Evolutionary conservation across 2,329 filamentous ascomycete genomes (phyloP).

Genomic region (Hymenoscyphus occultus): DNA sequence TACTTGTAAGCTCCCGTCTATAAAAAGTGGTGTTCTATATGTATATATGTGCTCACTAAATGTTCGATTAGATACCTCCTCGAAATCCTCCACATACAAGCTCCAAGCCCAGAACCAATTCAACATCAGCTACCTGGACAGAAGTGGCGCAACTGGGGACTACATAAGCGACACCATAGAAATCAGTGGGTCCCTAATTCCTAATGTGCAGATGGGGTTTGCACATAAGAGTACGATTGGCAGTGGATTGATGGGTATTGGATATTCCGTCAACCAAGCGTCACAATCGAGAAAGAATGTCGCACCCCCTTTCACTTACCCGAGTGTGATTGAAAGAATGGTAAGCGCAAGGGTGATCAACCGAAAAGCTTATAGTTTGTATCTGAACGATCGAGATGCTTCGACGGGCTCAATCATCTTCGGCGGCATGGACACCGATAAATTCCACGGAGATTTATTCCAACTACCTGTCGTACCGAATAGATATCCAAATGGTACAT

Average conservation of each 20-base stretch:
- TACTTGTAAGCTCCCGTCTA: conserved; percentile 40
- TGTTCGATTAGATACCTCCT: conserved; percentile 44
- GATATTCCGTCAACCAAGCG: conserved; percentile 48
- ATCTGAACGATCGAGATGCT: conserved; percentile 33
- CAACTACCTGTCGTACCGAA: conserved; percentile 22
- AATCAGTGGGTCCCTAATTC: conserved; percentile 47
- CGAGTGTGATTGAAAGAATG: conserved; percentile 35
- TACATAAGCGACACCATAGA: conserved; percentile 54
- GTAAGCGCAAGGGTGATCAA: conserved; percentile 41
- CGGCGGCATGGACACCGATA: conserved; percentile 45
- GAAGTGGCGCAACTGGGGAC: conserved; percentile 49
- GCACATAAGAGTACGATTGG: conserved; percentile 46
- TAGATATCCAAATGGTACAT: conserved; percentile 18
- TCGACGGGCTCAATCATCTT: conserved; percentile 40
- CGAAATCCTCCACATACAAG: conserved; percentile 48
- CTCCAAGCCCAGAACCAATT: conserved; percentile 45
- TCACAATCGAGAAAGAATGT: conserved; percentile 26
- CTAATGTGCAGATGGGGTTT: conserved; percentile 53
- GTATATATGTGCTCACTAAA: background rate
- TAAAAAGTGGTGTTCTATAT: conserved; percentile 20
- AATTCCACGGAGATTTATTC: conserved; percentile 40
- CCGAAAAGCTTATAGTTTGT: conserved; percentile 41
- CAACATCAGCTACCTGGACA: conserved; percentile 57
- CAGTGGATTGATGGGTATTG: conserved; percentile 56
- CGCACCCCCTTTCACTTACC: conserved; percentile 31